Evolutionary conservation across 176 grass and related monocot genomes (phyloP), one percentile per base, ranked within the genome.

Genomic region (Chrysopogon serrulatus): DNA sequence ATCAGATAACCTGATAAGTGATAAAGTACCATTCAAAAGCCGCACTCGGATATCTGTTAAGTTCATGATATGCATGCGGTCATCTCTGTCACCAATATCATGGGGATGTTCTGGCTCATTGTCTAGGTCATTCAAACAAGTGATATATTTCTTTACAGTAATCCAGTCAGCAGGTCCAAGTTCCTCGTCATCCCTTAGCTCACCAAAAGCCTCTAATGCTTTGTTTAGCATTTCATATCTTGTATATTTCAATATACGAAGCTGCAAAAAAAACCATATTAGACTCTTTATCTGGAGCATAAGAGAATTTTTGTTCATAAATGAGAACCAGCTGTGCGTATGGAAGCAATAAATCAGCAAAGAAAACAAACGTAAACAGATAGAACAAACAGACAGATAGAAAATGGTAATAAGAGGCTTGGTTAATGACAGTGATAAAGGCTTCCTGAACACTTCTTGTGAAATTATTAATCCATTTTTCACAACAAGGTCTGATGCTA

Each of bases 151-250:
- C 71, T 83, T 91, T 69, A 98, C 93, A 74, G 80, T 95, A 32
- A 84, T 32, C 96, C 96, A 98, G 65, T 98, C 96, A 78, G 89
- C 90, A 74, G 92, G 96, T 59, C 96, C 96, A 79, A 98, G 91
- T 87, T 98, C 96, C 79, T 98, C 90, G 54, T 98, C 96, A 90
- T 98, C 96, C 83, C 89, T 77, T 71, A 98, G 90, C 62, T 98
- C 96, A 63, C 89, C 71, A 88, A 98, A 98, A 56, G 82, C 85
- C 77, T 98, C 96, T 30, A 93, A 78, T 67, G 96, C 96, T 83
- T 93, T 98, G 36, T 95, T 95, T 83, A 90, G 56, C 96, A 98
- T 93, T 86, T 98, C 96, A 77, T 93, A 95, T 75, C 57, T 91
- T 68, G 93, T 93, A 86, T 93, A 98, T 14, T 88, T 88, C 79